Evolutionary conservation across 2,329 filamentous ascomycete genomes (phyloP).

Genomic region (Botrytis pseudocinerea): DNA sequence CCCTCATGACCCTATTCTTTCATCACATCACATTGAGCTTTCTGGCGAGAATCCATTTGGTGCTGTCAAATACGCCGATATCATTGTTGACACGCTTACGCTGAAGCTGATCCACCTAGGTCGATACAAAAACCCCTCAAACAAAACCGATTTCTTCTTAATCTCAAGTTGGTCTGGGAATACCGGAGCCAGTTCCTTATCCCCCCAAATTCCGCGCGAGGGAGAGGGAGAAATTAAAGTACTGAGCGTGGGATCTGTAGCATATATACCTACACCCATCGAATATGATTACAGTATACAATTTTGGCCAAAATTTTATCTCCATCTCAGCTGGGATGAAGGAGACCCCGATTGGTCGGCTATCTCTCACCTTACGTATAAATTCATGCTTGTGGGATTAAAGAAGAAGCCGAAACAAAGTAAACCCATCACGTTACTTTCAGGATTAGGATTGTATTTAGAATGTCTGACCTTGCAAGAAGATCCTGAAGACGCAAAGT

Average conservation of each 20-base stretch:
- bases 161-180: neutral
- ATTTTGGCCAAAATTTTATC: no score
- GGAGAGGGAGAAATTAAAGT: neutral
- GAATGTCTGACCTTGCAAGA: neutral
- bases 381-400: neutral
- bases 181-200: fast-evolving
- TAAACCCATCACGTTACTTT: no score
- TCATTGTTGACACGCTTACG: neutral
- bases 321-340: fast-evolving
- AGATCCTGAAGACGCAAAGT: neutral
- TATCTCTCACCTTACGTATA: neutral
- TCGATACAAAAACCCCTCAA: fast-evolving
- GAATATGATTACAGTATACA: no score
- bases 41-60: neutral
- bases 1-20: neutral
- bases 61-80: neutral
- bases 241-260: neutral
- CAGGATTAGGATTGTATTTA: no score
- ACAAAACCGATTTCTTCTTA: neutral
- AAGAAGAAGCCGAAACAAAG: neutral
- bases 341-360: fast-evolving
- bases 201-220: fast-evolving
- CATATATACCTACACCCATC: no score
- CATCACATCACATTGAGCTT: neutral
- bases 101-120: neutral